These are phyloP conservation scores for Populus euphratica DNA, from an alignment of 345 rosid species.

Conservation along the genomic window DNA sequence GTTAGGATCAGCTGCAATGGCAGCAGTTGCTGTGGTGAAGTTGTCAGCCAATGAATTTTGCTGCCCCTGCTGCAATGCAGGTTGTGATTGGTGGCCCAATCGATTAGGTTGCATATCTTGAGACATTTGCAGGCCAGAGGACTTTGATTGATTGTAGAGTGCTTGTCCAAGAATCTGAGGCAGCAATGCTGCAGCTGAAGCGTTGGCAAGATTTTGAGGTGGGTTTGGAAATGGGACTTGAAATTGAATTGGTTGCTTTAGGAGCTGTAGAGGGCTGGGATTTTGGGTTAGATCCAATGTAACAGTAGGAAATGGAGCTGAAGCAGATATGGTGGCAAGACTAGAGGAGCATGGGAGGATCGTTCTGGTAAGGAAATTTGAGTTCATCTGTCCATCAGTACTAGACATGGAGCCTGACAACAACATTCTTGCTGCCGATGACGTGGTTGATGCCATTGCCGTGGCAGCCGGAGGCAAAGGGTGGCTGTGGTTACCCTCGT, in stretches of 20 bases:
- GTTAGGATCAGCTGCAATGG: constrained; percentile 56
- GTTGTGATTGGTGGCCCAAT: constrained; percentile 28
- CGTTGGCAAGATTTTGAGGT: constrained; percentile 17
- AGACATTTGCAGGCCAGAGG: constrained; percentile 61
- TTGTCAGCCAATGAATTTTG: constrained; percentile 38
- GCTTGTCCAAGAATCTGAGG: constrained; percentile 68
- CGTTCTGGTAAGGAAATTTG: constrained; percentile 66
- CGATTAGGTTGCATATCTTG: constrained; percentile 33
- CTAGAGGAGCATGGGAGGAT: constrained; percentile 84
- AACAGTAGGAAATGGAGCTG: constrained; percentile 94
- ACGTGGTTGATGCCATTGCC: constrained; percentile 90
- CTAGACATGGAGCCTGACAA: constrained; percentile 83
- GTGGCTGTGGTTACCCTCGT: constrained; percentile 95
- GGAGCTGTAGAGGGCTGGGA: constrained; percentile 42
- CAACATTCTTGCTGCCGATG: constrained; percentile 79
- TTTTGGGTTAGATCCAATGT: constrained; percentile 76
- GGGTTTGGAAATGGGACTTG: constrained; percentile 44
- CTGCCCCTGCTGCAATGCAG: constrained; percentile 23
- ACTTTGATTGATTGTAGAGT: constrained; percentile 54
- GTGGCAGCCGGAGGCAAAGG: constrained; percentile 88
- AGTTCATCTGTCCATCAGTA: constrained; percentile 66
- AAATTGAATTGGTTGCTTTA: constrained; percentile 36
- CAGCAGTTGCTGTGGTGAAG: constrained; percentile 39
- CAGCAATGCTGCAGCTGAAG: constrained; percentile 33
- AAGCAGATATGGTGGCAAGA: constrained; percentile 94